Conservation (phyloP, 2,329 filamentous ascomycete genomes). For the Penicillium sp. region DNA sequence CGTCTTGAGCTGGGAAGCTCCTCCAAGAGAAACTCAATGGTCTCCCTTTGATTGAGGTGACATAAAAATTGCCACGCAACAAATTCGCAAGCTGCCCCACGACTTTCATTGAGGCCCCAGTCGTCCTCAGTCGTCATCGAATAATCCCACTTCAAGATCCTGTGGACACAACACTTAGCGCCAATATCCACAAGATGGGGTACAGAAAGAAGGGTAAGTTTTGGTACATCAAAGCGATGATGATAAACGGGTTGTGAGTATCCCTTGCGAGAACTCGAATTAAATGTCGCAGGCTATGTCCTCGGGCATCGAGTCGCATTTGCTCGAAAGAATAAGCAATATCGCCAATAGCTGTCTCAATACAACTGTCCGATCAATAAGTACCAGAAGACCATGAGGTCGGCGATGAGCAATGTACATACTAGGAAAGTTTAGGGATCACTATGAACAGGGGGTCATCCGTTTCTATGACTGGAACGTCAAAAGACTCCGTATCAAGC, state of each 20-base stretch:
- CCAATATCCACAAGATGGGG: background rate
- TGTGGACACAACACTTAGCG: slow-evolving; percentile 17
- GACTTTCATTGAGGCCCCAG: slow-evolving; percentile 50
- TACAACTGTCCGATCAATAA: slow-evolving; percentile 26
- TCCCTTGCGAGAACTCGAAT: slow-evolving; percentile 36
- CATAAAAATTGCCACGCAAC: slow-evolving; percentile 58
- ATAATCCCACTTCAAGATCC: slow-evolving; percentile 55
- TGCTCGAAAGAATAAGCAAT: slow-evolving; percentile 42
- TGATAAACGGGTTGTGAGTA: slow-evolving; percentile 40
- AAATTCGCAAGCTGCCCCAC: slow-evolving; percentile 55
- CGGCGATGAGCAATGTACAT: background rate
- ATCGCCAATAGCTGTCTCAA: slow-evolving; percentile 35
- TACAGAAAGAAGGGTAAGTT: background rate
- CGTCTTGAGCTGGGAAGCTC: slow-evolving; percentile 39
- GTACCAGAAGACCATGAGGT: too few species aligned
- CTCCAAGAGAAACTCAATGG: slow-evolving; percentile 52
- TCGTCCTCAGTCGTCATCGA: slow-evolving; percentile 47
- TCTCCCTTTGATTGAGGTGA: slow-evolving; percentile 50
- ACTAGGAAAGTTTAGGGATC: slow-evolving; percentile 38
- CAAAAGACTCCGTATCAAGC: slow-evolving; percentile 15
- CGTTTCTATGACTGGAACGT: slow-evolving; percentile 38
- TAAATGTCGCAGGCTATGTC: slow-evolving; percentile 35
- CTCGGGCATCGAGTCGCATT: slow-evolving; percentile 34
- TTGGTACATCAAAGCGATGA: slow-evolving; percentile 48
- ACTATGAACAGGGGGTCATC: slow-evolving; percentile 36